Evolutionary conservation across 805 yeast species (phyloP).

Genomic region (Yarrowia sp.): DNA sequence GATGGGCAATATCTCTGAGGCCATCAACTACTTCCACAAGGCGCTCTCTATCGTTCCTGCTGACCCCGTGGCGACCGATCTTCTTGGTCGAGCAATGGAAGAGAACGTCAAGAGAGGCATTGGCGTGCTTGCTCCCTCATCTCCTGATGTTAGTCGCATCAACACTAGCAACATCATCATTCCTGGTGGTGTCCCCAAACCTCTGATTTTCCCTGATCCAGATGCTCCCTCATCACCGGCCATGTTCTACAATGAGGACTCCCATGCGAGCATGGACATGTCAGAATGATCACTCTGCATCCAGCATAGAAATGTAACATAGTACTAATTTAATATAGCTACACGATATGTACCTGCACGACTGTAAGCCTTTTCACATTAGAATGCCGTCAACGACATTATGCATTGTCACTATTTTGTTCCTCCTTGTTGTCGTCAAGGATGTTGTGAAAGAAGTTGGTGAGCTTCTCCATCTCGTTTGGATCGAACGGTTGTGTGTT

Average conservation of each 20-base stretch:
- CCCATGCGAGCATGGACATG: conserved; percentile 30
- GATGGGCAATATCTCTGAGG: conserved; percentile 56
- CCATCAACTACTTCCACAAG: conserved; percentile 73
- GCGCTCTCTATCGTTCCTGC: conserved; percentile 75
- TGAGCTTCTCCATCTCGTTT: conserved; percentile 31
- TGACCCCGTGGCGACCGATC: conserved; percentile 80
- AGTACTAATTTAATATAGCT: conserved; percentile 1
- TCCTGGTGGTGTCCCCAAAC: not conserved
- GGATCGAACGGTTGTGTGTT: conserved; percentile 9
- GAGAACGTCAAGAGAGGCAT: conserved; percentile 27
- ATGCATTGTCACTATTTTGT: conserved; percentile 13
- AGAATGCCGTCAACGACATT: not conserved
- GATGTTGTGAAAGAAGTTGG: conserved; percentile 33
- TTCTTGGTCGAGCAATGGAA: conserved; percentile 63
- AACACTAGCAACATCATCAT: conserved; percentile 16
- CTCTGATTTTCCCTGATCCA: conserved; percentile 12
- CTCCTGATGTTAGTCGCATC: conserved; percentile 3
- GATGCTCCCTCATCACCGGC: not conserved
- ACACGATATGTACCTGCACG: not conserved
- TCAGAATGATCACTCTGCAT: conserved; percentile 1
- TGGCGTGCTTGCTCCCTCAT: not conserved
- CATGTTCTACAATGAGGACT: conserved; percentile 28
- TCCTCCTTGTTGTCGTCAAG: conserved; percentile 27
- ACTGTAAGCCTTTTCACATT: not conserved
- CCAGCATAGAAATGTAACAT: not conserved